phyloP scores from a whole-genome alignment of 306 rosid species.

The Quercus berberidifolia region DNA sequence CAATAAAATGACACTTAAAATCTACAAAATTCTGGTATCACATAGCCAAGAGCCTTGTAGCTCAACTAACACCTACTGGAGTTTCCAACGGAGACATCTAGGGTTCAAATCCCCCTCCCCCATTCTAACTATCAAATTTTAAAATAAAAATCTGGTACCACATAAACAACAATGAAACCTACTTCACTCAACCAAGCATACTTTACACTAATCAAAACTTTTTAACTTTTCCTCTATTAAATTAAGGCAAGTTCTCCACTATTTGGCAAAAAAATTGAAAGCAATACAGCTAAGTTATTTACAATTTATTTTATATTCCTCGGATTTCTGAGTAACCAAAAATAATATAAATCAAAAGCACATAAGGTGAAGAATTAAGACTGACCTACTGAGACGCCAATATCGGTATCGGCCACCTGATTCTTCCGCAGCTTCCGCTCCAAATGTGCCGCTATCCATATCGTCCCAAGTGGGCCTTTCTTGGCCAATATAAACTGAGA shows the following conservation, averaged over 20 bases:
- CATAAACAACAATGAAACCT: not conserved
- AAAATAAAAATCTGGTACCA: no score
- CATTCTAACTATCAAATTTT: no score
- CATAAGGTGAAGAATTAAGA: slow-evolving; percentile 10
- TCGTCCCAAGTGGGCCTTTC: slow-evolving; percentile 98
- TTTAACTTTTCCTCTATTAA: not conserved
- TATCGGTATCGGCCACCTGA: slow-evolving; percentile 99
- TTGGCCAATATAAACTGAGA: slow-evolving; percentile 99
- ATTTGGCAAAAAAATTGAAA: not conserved
- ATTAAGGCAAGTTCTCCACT: not conserved
- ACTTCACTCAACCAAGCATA: not conserved
- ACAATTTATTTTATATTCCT: not conserved
- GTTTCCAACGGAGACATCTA: no score
- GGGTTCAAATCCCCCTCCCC: no score
- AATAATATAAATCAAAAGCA: not conserved
- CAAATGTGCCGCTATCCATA: slow-evolving; percentile 99
- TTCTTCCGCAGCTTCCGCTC: slow-evolving; percentile 98
- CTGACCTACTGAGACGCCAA: slow-evolving; percentile 98
- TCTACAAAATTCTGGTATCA: not conserved
- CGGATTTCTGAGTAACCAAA: not conserved
- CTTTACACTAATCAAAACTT: not conserved
- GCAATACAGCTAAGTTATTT: not conserved
- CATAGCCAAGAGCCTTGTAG: no score
- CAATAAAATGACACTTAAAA: not conserved
- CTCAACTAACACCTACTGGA: no score